Evolutionary conservation across 108 stramenopile species (phyloP), one percentile per base, ranked within the genome.

Genomic region (Conticribra weissflogii): DNA sequence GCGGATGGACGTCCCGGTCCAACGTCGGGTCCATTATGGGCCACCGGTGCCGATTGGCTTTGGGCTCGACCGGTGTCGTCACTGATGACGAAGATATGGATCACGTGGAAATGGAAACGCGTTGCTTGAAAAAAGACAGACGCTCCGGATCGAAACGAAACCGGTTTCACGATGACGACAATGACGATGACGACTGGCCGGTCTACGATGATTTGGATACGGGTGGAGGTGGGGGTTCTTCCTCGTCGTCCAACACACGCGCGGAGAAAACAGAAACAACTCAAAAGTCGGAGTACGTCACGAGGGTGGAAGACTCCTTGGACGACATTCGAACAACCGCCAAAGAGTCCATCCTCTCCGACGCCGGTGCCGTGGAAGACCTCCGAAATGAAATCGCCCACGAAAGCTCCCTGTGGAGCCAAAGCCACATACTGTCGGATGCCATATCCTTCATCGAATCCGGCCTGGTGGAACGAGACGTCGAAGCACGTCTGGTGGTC

Each of bases 381-480:
- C 68, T 83, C 8, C 66, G 67, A 12, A 23, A 25, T 18, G 76
- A 78, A 66, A 50, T 55, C 22, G 46, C 68, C 12, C 45, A 12
- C 5, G 12, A 34, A 60, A 73, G 62, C 0, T 76, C 62, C 15
- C 72, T 75, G 25, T 66, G 77, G 61, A 64, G 25, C 25, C 60
- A 72, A 22, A 56, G 63, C 22, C 33, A 76, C 41, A 29, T 80
- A 2, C 59, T 87, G 0, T 54, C 71, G 24, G 71, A 62, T 4
- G 81, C 88, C 2, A 69, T 91, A 36, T 51, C 59, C 0, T 76
- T 30, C 16, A 70, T 92, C 5, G 72, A 68, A 53, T 67, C 77
- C n/a, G 87, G 83, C 4, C 72, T 92, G 29, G 82, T 92, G 14
- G 91, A 92, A 76, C 47, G 91, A 60, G 72, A 81, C 17, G 83